These are phyloP conservation scores for Herpetomonas samuelpessoai DNA, from an alignment of 208 protist genomes.

Conservation along the genomic window DNA sequence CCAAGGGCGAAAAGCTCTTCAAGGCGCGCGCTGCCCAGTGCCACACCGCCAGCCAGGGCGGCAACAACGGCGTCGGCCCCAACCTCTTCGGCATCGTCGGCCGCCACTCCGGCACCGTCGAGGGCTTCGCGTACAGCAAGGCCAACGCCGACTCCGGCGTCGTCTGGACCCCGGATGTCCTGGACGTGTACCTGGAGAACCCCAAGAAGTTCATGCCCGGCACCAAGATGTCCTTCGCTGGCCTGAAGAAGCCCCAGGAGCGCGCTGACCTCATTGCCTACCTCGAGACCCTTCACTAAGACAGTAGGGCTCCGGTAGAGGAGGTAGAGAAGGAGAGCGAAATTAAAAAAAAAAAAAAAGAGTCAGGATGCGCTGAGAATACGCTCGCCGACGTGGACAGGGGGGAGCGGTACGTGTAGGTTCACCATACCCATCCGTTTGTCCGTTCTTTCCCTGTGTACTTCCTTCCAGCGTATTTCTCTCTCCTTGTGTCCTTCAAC, in stretches of 20 bases:
- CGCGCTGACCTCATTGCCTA: constrained; percentile 95
- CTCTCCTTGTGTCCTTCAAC: too few relatives aligned
- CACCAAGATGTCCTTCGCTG: constrained; percentile 97
- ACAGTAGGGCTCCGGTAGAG: too few relatives aligned
- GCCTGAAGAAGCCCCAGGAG: constrained; percentile 93
- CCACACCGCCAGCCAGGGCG: constrained; percentile 88
- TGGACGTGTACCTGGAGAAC: constrained; percentile 96
- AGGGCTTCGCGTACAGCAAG: constrained; percentile 93
- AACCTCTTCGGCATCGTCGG: constrained; percentile 92
- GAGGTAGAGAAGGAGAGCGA: too few relatives aligned
- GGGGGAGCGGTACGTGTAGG: too few relatives aligned
- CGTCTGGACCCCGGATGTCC: constrained; percentile 91
- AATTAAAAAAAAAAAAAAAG: too few relatives aligned
- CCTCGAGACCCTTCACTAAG: constrained; percentile 75
- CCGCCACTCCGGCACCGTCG: constrained; percentile 89
- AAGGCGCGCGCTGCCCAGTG: constrained; percentile 94
- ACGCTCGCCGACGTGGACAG: too few relatives aligned
- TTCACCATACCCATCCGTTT: too few relatives aligned
- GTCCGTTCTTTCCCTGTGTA: too few relatives aligned
- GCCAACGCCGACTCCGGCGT: constrained; percentile 94
- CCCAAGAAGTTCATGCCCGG: constrained; percentile 98
- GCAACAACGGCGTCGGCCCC: constrained; percentile 91
- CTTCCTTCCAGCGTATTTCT: too few relatives aligned
- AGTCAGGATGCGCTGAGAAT: too few relatives aligned
- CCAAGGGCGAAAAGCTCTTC: constrained; percentile 91